Base-by-base conservation (phyloP, 2,329 filamentous ascomycete species). In the Paracorniculantispora psalliotae region DNA sequence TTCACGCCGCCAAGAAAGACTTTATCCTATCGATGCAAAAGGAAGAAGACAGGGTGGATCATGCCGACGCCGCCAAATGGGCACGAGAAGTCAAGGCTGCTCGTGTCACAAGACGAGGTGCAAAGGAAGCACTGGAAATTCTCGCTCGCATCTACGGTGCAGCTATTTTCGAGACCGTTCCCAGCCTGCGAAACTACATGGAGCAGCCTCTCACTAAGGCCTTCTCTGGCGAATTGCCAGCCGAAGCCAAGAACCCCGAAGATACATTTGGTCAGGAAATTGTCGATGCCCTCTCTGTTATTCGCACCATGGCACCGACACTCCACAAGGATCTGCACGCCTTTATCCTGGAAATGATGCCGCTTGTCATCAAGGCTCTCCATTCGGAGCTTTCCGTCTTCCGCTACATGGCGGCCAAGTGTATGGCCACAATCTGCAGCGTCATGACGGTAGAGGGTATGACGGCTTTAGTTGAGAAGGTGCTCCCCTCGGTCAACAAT, bases 351-450 rank as follows among this genome's bases (percentile, higher is more conserved):
- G 81, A 88, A 53, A 83, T 97, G 66, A 83, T 97, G 72, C 92
- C 93, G 8, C 80, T 93, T 39, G 86, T 99, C 56, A 90, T 92
- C 65, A 93, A 89, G 72, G 93, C 91, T 4, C 79, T 99, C 46
- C 91, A 93, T 66, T 96, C 91, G 21, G 85, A 88, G 66, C 81
- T 97, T 15, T 96, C 94, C 2, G 91, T 99, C 2, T 91, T 99
- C 70, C 85, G 94, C 41, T 99, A 99, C 73, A 94, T 93, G 75
- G 94, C 94, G 25, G 94, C 94, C 0, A 99, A 99, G 72, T 97
- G 94, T 70, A 86, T 99, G 71, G 96, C 94, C 9, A 99, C 94
- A 1, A 89, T 97, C 47, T 99, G 96, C 79, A 99, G 93, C 70
- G 89, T 97, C 64, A 96, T 99, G 66, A 91, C 91, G 0, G 89